phyloP scores from a whole-genome alignment of 2,329 filamentous ascomycete genomes.

The Colletotrichum chrysophilum region DNA sequence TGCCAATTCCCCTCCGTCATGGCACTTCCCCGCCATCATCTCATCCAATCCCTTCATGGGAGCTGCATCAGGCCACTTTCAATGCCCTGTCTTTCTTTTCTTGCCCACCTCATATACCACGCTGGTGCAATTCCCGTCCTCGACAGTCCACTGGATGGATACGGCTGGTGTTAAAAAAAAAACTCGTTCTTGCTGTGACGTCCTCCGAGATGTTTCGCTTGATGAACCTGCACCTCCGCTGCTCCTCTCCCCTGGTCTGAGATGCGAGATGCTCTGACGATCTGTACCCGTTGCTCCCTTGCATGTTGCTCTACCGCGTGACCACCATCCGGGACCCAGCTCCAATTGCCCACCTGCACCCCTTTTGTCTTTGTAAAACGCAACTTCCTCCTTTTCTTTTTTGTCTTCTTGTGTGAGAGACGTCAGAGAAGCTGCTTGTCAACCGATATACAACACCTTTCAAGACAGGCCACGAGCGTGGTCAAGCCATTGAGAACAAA shows the following conservation, averaged over 20 bases:
- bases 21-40: constrained; percentile 18
- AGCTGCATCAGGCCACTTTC: constrained; percentile 21
- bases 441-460: not conserved
- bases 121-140: not conserved
- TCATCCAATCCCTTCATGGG: constrained; percentile 9
- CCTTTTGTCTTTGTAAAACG: not conserved
- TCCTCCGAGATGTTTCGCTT: not conserved
- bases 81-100: constrained; percentile 1
- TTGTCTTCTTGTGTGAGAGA: not conserved
- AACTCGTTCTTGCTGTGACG: constrained; percentile 7
- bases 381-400: not conserved
- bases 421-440: not conserved
- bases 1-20: not conserved
- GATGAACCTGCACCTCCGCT: not conserved
- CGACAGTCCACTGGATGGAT: not conserved
- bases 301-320: constrained; percentile 16
- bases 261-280: constrained; percentile 7
- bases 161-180: not conserved
- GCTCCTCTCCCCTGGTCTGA: not conserved
- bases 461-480: not conserved
- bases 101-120: not conserved
- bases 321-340: not conserved
- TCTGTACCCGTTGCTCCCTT: constrained; percentile 15
- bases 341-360: not conserved
- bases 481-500: not conserved